These are phyloP conservation scores for Aspergillus tanneri DNA, from an alignment of 2,329 filamentous ascomycete species.

Conservation along the genomic window DNA sequence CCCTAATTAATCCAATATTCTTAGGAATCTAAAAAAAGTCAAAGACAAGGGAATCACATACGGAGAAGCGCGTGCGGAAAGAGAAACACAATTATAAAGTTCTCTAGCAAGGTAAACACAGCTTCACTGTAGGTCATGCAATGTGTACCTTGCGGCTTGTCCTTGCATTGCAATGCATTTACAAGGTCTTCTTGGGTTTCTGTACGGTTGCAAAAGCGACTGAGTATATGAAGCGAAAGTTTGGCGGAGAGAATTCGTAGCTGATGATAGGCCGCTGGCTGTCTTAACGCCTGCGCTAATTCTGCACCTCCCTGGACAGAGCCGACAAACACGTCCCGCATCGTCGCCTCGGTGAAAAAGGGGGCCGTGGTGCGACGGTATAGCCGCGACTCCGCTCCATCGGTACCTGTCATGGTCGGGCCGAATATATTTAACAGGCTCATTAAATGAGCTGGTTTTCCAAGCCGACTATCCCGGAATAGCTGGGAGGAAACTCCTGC, in stretches of 20 bases:
- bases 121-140: background rate
- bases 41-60: background rate
- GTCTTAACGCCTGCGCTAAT: background rate
- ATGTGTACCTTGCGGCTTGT: background rate
- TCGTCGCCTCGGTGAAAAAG: background rate
- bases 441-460: background rate
- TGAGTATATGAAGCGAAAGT: background rate
- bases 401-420: constrained; percentile 1
- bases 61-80: background rate
- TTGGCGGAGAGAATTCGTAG: background rate
- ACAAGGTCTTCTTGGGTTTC: background rate
- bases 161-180: background rate
- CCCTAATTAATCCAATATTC: background rate
- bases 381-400: background rate
- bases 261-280: background rate
- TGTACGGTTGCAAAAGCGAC: background rate
- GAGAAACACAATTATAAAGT: background rate
- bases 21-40: background rate
- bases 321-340: background rate
- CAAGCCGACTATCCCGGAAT: background rate
- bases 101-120: background rate
- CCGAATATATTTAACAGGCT: background rate
- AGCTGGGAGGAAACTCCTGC: background rate
- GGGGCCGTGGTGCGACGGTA: background rate
- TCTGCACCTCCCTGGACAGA: background rate